Evolutionary conservation across 257 asterid species (phyloP).

Genomic region (Gardenia jasminoides): DNA sequence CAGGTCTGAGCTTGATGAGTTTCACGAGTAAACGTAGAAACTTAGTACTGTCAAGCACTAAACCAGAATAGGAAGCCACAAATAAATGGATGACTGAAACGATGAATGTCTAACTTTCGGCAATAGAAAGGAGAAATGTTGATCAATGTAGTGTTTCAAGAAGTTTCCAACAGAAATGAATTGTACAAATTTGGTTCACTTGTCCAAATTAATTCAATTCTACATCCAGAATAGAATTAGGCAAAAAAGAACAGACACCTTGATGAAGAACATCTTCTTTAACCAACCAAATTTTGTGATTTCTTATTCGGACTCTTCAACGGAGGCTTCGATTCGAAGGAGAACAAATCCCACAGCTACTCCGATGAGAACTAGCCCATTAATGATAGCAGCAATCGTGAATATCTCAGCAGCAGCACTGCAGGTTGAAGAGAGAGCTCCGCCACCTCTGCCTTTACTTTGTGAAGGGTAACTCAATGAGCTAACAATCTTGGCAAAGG

Average conservation of each 20-base stretch:
- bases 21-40: neutral
- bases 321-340: constrained; percentile 67
- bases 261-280: constrained; percentile 27
- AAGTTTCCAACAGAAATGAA: neutral
- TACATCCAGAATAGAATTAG: constrained; percentile 30
- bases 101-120: neutral
- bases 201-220: constrained; percentile 35
- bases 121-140: neutral
- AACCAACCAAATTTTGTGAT: constrained; percentile 7
- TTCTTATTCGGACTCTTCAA: constrained; percentile 66
- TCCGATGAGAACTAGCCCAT: constrained; percentile 64
- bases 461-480: constrained; percentile 39
- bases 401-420: constrained; percentile 64
- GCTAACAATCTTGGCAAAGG: constrained; percentile 62
- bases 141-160: too few relatives aligned
- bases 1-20: neutral
- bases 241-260: constrained; percentile 16
- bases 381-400: constrained; percentile 66
- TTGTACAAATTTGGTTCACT: constrained; percentile 23
- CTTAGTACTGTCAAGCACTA: neutral
- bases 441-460: constrained; percentile 42
- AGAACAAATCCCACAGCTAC: constrained; percentile 89
- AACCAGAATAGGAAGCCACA: neutral
- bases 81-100: neutral
- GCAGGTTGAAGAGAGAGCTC: constrained; percentile 65